Evolutionary conservation across 768 basidiomycete species (phyloP).

Genomic region (Suillus fuscotomentosus): DNA sequence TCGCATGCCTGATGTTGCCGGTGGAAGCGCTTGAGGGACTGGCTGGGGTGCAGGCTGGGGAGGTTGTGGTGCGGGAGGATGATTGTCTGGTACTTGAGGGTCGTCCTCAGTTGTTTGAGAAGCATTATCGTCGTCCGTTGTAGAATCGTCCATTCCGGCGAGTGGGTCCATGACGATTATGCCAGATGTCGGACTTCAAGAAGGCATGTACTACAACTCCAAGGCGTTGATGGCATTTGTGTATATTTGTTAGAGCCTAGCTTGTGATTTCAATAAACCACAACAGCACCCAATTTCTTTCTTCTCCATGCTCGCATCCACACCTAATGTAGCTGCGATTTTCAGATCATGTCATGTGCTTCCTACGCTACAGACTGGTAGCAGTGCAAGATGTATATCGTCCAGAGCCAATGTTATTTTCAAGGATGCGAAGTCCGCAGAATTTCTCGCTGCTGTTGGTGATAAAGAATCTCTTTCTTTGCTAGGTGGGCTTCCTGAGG

Average conservation of each 20-base stretch:
- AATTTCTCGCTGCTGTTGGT: constrained; percentile 26
- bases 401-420: constrained; percentile 13
- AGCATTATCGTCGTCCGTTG: constrained; percentile 59
- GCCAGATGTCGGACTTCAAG: neutral
- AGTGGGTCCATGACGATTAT: constrained; percentile 17
- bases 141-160: constrained; percentile 40
- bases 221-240: neutral
- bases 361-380: neutral
- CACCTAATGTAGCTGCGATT: neutral
- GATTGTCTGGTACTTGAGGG: constrained; percentile 68
- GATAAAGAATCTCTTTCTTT: constrained; percentile 17
- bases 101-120: constrained; percentile 88
- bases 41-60: constrained; percentile 33
- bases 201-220: neutral
- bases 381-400: neutral
- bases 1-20: constrained; percentile 34
- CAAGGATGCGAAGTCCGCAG: constrained; percentile 23
- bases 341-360: neutral
- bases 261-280: constrained; percentile 22
- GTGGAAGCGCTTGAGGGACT: constrained; percentile 28
- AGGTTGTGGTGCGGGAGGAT: constrained; percentile 39
- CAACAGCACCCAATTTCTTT: constrained; percentile 12
- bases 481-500: constrained; percentile 24
- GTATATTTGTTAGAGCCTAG: constrained; percentile 19
- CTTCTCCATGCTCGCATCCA: neutral